Evolutionary conservation across 495 filamentous ascomycete genomes (phyloP), one percentile per base, ranked within the genome.

Genomic region (Trichoderma asperelloides): DNA sequence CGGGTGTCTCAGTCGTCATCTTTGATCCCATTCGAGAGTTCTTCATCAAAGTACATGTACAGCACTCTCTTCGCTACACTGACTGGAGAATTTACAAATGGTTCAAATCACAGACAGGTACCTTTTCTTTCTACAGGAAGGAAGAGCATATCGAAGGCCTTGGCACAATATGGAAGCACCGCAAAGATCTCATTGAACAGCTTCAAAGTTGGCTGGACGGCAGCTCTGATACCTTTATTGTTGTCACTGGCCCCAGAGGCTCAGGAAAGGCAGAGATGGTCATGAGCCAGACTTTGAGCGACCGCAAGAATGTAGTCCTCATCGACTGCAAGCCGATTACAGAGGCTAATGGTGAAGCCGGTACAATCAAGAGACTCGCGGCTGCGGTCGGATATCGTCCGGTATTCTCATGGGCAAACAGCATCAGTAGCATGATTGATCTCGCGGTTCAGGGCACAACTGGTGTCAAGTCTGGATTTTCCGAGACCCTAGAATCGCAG

Each of bases 391-490:
- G 95, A 47, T 98, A 98, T 71, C 82, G 92, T 1, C 95, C 95
- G 0, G 85, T 98, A 8, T 98, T 98, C 75, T 94, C 91, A 0
- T 98, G 92, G 91, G 88, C 95, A 80, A 98, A 98, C 75, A 96
- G 87, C 69, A 84, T 97, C 67, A 96, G 90, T 75, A 96, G 91
- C 74, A 82, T 96, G 69, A 82, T 96, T 68, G 95, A 98, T 70
- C 85, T 98, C 51, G 95, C 93, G 21, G 89, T 93, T 18, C 93
- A 97, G 71, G 90, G 95, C 68, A 93, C 94, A 43, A 96, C 96
- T 45, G 95, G 95, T 15, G 89, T 93, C 60, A 97, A 97, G 72
- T 89, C 96, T 16, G 95, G 95, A 1, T 97, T 98, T 75, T 95
- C 91, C 0, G 95, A 98, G 74, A 98, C 93, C 0, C 76, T 98